A percentile compares a stretch with the other conserved stretches of the same genome.
phyloP scores from a whole-genome alignment of 441 rosid species.

The Eugenia klotzschiana region DNA sequence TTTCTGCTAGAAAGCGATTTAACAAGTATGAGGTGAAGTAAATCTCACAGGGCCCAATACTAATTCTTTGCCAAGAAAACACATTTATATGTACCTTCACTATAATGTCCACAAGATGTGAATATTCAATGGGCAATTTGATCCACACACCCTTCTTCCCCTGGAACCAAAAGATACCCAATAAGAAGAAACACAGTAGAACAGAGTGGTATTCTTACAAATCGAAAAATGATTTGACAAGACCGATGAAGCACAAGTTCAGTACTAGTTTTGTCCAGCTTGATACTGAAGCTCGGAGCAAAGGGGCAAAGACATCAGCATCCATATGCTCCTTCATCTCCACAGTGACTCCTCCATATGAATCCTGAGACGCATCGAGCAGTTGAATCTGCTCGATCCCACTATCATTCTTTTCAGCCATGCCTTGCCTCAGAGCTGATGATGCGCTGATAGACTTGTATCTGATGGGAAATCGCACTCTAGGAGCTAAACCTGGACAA shows the following conservation, averaged over 20 bases:
- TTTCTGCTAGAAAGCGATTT: background rate
- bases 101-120: background rate
- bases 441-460: background rate
- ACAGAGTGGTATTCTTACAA: background rate
- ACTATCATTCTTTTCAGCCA: background rate
- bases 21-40: background rate
- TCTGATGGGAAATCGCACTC: background rate
- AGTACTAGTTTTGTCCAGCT: background rate
- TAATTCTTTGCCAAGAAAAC: background rate
- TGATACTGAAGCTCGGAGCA: slow-evolving; percentile 23
- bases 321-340: slow-evolving; percentile 2
- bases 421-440: background rate
- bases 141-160: slow-evolving; percentile 10
- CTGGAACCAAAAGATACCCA: background rate
- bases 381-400: background rate
- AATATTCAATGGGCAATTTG: slow-evolving; percentile 4
- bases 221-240: background rate
- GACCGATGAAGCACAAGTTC: background rate
- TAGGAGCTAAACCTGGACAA: background rate
- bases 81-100: background rate
- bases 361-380: background rate
- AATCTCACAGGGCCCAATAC: background rate
- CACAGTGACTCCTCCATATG: background rate
- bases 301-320: background rate
- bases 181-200: background rate